Base-by-base conservation (phyloP, 1,139 yeast species). In the Scheffersomyces parashehatae region DNA sequence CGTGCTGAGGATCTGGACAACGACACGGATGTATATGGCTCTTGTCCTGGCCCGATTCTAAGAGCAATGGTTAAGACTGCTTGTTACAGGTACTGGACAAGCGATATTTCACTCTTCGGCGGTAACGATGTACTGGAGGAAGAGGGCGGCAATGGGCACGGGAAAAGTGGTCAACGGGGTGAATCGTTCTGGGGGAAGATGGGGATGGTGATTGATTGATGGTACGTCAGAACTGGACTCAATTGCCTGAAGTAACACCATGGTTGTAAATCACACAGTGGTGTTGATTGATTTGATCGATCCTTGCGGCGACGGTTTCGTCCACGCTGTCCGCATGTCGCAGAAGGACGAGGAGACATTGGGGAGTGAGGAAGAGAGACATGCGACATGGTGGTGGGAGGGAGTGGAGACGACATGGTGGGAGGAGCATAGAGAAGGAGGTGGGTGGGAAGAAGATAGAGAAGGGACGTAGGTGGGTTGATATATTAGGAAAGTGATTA, bases 21-120 rank as follows among this genome's bases (percentile, higher is more conserved):
- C 12, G 32, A 7, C 39, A 16, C 37, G 36, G 20, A 28, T 37
- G 34, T 32, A 16, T 37, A 38, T 37, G 37, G 33, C 30, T 36
- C 39, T 39, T 39, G 34, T 36, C 41, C 28, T 33, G 13, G 32
- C 31, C 28, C 42, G 37, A 40, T 38, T 38, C 16, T 31, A 36
- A 37, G 20, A 16, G 20, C 20, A 5, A 16, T 16, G 20, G 20
- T 16, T 16, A 4, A 13, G 20, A 16, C 20, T 16, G 33, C 26
- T 40, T 31, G 29, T 33, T 39, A 31, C 12, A 14, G 12, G 20
- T 14, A 31, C 11, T 8, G 16, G 8, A 20, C 7, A 31, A 7
- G 9, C 12, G 5, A 11, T 31, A 14, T 20, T 13, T 31, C 15
- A 14, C 35, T 14, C 15, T 11, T 31, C 26, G 7, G 26, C 26